Base-by-base conservation (phyloP, 441 rosid genomes). In the Geranium incanum region DNA sequence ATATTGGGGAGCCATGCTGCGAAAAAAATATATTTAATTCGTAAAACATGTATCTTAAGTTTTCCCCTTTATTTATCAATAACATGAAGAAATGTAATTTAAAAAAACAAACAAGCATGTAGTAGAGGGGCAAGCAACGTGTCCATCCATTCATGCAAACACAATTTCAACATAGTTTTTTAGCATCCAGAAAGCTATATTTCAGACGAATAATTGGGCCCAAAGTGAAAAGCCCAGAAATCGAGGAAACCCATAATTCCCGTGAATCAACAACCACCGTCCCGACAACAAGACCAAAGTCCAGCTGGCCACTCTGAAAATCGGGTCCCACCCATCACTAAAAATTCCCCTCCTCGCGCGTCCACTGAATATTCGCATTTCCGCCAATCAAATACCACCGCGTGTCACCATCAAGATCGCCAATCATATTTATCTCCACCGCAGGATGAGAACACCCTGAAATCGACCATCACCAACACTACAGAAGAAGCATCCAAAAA, bases 291-390 rank as follows among this genome's bases (percentile, higher is more conserved):
- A 68, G 21, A 48, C 72, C 8, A 69, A n/a, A 69, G 66, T 68
- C 75, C 78, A 76, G 75, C 72, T 71, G 52, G 68, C 36, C 15
- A 4, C 12, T 13, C 57, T 4, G 36, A 50, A 68, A 16, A 15
- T 5, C 6, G 9, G 69, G 71, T 6, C 70, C 72, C 71, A 65
- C 66, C 68, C 36, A 28, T 28, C 21, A 8, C 6, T 0, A 50
- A 50, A 50, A 13, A 48, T 50, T 50, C 59, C 59, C 59, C 59
- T 50, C 16, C 59, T 50, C 3, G 3, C n/a, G 4, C n/a, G 16
- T 50, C 59, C 23, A 16, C 8, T 2, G 0, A 12, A 50, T 3
- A 0, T 0, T 1, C 13, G 38, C 37, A 28, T 12, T 63, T 60
- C 36, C 75, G 21, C 16, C 16, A 66, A 37, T 41, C 48, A 41